A percentile compares a stretch with the other conserved stretches of the same genome.
phyloP scores from a whole-genome alignment of 345 rosid species.

The Aquilaria yunnanensis region DNA sequence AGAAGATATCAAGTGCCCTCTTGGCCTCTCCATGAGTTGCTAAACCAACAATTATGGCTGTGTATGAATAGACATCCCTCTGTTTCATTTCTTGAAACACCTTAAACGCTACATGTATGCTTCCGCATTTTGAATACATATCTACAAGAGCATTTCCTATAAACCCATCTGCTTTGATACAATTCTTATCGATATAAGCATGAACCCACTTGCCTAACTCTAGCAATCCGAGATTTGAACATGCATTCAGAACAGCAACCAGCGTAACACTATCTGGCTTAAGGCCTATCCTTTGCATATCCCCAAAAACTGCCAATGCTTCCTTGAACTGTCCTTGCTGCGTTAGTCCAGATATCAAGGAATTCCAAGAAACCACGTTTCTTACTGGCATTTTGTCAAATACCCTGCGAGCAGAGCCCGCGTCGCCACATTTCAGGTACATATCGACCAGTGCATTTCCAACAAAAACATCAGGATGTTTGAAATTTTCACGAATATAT shows the following conservation, averaged over 20 bases:
- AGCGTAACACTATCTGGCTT: slow-evolving; percentile 33
- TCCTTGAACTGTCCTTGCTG: slow-evolving; percentile 40
- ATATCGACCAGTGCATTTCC: slow-evolving; percentile 43
- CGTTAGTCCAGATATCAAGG: slow-evolving; percentile 42
- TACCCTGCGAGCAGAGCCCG: slow-evolving; percentile 20
- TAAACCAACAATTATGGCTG: slow-evolving; percentile 43
- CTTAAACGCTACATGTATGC: slow-evolving; percentile 25
- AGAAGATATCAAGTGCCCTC: slow-evolving; percentile 32
- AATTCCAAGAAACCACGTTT: slow-evolving; percentile 50
- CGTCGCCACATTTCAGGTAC: slow-evolving; percentile 38
- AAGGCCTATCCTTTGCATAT: slow-evolving; percentile 33
- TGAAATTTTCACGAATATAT: slow-evolving; percentile 21
- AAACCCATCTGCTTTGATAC: slow-evolving; percentile 29
- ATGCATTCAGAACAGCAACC: slow-evolving; percentile 36
- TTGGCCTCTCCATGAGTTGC: slow-evolving; percentile 48
- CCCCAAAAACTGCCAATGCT: slow-evolving; percentile 26
- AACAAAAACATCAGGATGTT: slow-evolving; percentile 37
- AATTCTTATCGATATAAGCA: slow-evolving; percentile 29
- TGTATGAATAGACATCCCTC: slow-evolving; percentile 42
- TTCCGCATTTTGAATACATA: slow-evolving; percentile 60
- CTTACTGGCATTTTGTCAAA: slow-evolving; percentile 37
- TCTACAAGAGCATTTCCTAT: slow-evolving; percentile 47
- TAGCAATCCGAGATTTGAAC: slow-evolving; percentile 42
- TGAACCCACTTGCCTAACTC: slow-evolving; percentile 52
- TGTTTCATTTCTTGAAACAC: slow-evolving; percentile 35